phyloP scores from a whole-genome alignment of 805 yeast genomes.

The Cephaloascus fragrans region DNA sequence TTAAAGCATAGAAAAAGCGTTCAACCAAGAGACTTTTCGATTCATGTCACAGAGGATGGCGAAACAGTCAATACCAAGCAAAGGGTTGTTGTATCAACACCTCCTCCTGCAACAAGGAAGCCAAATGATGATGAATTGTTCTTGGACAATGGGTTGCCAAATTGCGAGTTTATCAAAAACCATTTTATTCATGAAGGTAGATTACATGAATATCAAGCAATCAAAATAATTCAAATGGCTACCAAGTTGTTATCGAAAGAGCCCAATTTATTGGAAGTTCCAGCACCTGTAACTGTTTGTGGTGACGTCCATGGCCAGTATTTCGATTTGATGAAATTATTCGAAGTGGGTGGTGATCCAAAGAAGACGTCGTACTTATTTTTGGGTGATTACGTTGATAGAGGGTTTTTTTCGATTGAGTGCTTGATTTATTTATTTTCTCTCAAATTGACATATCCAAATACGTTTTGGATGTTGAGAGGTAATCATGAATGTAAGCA shows the following conservation, averaged over 20 bases:
- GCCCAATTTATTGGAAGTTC: conserved; percentile 71
- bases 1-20: conserved; percentile 31
- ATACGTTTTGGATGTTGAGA: conserved; percentile 69
- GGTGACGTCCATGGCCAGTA: conserved; percentile 98
- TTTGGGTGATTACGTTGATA: conserved; percentile 90
- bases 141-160: conserved; percentile 53
- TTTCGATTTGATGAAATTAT: conserved; percentile 79
- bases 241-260: conserved; percentile 54
- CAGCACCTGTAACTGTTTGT: conserved; percentile 92
- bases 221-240: conserved; percentile 56
- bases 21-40: conserved; percentile 19
- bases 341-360: conserved; percentile 92
- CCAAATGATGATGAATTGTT: conserved; percentile 71
- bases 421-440: conserved; percentile 68
- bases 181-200: conserved; percentile 82
- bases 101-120: conserved; percentile 52
- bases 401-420: conserved; percentile 88
- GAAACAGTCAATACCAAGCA: conserved; percentile 35
- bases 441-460: conserved; percentile 67
- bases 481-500: conserved; percentile 96
- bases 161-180: conserved; percentile 56
- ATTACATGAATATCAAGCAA: conserved; percentile 58
- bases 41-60: conserved; percentile 43
- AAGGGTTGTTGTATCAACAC: conserved; percentile 41
- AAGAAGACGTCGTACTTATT: conserved; percentile 66